Conservation (phyloP, 2,329 filamentous ascomycete species). For the Harringtonia aguacate region DNA sequence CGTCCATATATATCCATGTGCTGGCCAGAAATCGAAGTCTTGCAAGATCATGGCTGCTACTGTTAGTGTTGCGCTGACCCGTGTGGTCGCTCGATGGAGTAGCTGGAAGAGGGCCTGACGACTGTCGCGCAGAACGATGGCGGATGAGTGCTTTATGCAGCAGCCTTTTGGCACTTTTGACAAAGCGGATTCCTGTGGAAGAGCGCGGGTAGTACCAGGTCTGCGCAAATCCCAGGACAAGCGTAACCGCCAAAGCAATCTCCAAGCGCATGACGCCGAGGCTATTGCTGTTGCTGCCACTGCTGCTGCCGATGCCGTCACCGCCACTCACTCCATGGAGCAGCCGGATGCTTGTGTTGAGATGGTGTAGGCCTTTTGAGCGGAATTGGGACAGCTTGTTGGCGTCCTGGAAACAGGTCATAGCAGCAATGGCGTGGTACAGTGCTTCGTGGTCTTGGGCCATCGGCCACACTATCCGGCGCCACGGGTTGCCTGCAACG, state of each 20-base stretch:
- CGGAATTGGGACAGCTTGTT: constrained; percentile 1
- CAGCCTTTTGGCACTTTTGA: constrained; percentile 1
- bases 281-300: too few relatives aligned
- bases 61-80: background rate
- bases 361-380: background rate
- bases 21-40: background rate
- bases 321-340: background rate
- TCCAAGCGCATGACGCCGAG: background rate
- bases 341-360: constrained; percentile 3
- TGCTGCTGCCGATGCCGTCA: too few relatives aligned
- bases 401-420: constrained; percentile 5
- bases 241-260: background rate
- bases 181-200: constrained; percentile 2
- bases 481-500: constrained; percentile 2
- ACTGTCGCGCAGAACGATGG: background rate
- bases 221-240: constrained; percentile 1
- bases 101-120: background rate
- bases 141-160: background rate
- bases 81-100: too few relatives aligned
- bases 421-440: constrained; percentile 4
- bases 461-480: constrained; percentile 3
- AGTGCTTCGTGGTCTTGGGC: constrained; percentile 1
- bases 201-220: constrained; percentile 5
- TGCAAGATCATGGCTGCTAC: background rate
- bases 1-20: constrained; percentile 7